These are phyloP conservation scores for Wickerhamiella bombiphila DNA, from an alignment of 805 yeast species.

Conservation along the genomic window DNA sequence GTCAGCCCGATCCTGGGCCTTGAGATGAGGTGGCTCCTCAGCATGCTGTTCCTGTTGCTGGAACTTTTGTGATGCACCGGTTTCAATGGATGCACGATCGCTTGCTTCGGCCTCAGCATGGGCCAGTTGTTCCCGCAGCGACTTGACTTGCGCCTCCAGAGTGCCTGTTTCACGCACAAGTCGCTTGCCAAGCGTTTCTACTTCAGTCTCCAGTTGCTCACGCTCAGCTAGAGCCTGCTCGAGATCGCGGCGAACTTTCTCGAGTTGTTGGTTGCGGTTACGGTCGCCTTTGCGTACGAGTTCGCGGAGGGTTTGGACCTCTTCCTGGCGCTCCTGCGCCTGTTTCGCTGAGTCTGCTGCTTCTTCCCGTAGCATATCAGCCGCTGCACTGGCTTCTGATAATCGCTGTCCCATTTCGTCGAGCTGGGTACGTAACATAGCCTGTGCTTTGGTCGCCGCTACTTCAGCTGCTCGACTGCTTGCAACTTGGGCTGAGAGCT, in stretches of 20 bases:
- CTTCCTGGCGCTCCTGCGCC: constrained; percentile 70
- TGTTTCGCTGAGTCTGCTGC: constrained; percentile 56
- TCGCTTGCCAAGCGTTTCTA: constrained; percentile 35
- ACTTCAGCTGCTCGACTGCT: constrained; percentile 7
- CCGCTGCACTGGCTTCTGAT: constrained; percentile 45
- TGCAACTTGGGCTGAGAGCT: background rate
- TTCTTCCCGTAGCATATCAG: constrained; percentile 67
- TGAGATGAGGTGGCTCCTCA: background rate
- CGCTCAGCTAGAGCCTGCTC: constrained; percentile 47
- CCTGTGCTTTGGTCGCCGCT: constrained; percentile 9
- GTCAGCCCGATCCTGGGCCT: background rate
- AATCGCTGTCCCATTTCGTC: constrained; percentile 36
- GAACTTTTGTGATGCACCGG: background rate
- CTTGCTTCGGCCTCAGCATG: constrained; percentile 10
- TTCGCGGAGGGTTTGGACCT: constrained; percentile 43
- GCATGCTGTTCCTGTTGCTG: background rate
- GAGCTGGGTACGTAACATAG: constrained; percentile 18
- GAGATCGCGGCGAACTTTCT: constrained; percentile 45
- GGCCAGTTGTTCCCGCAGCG: constrained; percentile 13
- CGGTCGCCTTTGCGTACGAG: constrained; percentile 22
- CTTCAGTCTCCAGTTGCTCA: constrained; percentile 40
- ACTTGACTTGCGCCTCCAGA: constrained; percentile 28
- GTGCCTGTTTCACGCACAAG: constrained; percentile 58
- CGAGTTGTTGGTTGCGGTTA: constrained; percentile 51
- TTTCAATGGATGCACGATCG: background rate